Percentiles rank a stretch among this genome's conserved stretches.
These are phyloP conservation scores for Calendula officinalis DNA, from an alignment of 129 eudicot genomes.

Conservation along the genomic window DNA sequence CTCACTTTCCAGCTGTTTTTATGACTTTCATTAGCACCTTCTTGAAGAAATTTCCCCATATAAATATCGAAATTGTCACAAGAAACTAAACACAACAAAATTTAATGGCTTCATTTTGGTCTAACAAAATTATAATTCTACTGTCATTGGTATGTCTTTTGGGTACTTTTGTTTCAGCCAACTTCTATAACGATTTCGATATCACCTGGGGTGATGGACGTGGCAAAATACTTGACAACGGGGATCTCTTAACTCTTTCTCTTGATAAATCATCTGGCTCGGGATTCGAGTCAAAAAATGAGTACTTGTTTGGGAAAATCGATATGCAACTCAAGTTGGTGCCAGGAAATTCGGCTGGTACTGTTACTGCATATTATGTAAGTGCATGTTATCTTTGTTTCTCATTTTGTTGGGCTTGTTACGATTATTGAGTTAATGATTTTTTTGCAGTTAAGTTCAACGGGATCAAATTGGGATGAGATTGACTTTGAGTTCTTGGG, in stretches of 20 bases:
- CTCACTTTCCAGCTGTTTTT: constrained; percentile 21
- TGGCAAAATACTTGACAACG: constrained; percentile 45
- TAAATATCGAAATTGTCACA: constrained; percentile 5
- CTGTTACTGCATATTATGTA: constrained; percentile 42
- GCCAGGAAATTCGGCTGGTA: constrained; percentile 57
- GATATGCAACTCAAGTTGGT: constrained; percentile 59
- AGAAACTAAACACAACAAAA: neutral
- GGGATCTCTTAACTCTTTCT: constrained; percentile 44
- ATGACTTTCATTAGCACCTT: constrained; percentile 14
- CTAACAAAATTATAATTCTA: neutral
- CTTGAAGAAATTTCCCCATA: neutral
- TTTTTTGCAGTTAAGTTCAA: constrained; percentile 18
- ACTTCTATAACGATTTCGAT: constrained; percentile 40
- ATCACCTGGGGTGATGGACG: constrained; percentile 62
- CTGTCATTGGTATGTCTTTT: neutral
- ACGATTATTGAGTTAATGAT: neutral
- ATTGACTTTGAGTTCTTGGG: constrained; percentile 53
- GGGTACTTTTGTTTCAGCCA: constrained; percentile 6
- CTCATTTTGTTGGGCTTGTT: neutral
- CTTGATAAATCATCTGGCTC: constrained; percentile 57
- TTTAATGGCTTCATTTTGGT: constrained; percentile 18
- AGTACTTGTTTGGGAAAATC: constrained; percentile 47
- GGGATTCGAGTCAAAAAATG: constrained; percentile 50
- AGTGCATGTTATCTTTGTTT: neutral
- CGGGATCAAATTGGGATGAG: constrained; percentile 29